These are phyloP conservation scores for Monilinia fructicola DNA, from an alignment of 2,329 filamentous ascomycete species.

Conservation along the genomic window DNA sequence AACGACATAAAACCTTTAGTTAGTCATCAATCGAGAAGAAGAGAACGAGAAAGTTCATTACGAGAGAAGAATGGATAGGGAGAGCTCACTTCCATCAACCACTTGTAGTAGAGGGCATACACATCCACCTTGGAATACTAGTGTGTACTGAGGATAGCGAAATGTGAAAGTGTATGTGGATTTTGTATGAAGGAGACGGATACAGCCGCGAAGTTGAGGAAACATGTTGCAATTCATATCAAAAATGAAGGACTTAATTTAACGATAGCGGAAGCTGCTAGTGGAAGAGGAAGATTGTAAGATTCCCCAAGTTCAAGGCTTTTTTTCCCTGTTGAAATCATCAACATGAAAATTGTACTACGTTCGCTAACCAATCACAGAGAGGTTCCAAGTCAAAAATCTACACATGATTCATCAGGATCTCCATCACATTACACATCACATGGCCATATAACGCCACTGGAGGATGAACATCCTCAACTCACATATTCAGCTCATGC, in stretches of 20 bases:
- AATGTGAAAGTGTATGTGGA: conserved; percentile 38
- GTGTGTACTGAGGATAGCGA: conserved; percentile 34
- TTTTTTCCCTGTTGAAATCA: background rate
- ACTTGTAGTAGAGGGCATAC: conserved; percentile 38
- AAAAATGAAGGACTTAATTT: conserved; percentile 37
- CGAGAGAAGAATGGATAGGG: conserved; percentile 21
- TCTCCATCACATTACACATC: conserved; percentile 5
- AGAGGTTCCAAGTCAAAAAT: conserved; percentile 2
- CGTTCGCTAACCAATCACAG: conserved; percentile 8
- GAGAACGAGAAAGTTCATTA: conserved; percentile 6
- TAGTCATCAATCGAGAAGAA: conserved; percentile 13
- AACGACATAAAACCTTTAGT: conserved; percentile 2
- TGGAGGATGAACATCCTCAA: conserved; percentile 8
- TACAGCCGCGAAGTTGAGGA: conserved; percentile 38
- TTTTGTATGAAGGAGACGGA: conserved; percentile 40
- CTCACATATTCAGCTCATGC: conserved; percentile 10
- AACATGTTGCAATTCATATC: conserved; percentile 40
- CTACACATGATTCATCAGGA: conserved; percentile 15
- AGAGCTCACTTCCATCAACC: conserved; percentile 30
- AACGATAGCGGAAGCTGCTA: conserved; percentile 36
- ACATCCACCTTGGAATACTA: conserved; percentile 38
- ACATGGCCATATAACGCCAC: background rate
- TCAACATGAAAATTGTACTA: background rate
- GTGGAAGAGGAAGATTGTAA: conserved; percentile 36
- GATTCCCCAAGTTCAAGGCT: conserved; percentile 16